phyloP scores from a whole-genome alignment of 208 protist species.

The Trypanosoma boissoni region DNA sequence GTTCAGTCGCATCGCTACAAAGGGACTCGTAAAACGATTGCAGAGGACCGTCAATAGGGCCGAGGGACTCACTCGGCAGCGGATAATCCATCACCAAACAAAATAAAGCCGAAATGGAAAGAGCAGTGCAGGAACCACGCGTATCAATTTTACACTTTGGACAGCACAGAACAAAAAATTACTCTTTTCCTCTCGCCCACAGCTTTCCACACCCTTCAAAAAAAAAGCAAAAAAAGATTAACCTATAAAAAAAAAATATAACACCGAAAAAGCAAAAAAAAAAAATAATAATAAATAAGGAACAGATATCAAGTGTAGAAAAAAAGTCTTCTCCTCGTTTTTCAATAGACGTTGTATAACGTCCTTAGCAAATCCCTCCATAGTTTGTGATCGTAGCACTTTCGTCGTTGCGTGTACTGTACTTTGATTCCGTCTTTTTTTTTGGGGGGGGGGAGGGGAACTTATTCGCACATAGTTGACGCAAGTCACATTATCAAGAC shows the following conservation, averaged over 20 bases:
- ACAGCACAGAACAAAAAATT: too few species aligned
- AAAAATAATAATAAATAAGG: slow-evolving; percentile 12
- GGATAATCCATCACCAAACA: background rate
- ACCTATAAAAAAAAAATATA: background rate
- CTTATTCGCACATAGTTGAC: too few species aligned
- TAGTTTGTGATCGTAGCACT: too few species aligned
- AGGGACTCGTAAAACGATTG: slow-evolving; percentile 18
- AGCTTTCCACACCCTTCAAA: background rate
- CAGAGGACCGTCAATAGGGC: background rate
- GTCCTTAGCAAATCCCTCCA: too few species aligned
- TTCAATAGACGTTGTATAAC: too few species aligned
- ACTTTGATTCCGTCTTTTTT: too few species aligned
- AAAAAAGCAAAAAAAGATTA: background rate
- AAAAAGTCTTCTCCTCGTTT: background rate
- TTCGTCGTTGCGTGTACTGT: too few species aligned
- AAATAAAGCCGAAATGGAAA: too few species aligned
- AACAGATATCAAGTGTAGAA: background rate
- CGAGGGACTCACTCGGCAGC: background rate
- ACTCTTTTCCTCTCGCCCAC: background rate
- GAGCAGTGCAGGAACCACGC: too few species aligned
- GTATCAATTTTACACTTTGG: too few species aligned
- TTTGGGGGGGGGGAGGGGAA: too few species aligned
- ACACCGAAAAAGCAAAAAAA: background rate
- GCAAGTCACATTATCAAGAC: too few species aligned
- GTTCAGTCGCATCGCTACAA: background rate